Percentiles rank a stretch among this genome's conserved stretches.
Evolutionary conservation across 768 basidiomycete species (phyloP).

Genomic region (Dentipellis fragilis): DNA sequence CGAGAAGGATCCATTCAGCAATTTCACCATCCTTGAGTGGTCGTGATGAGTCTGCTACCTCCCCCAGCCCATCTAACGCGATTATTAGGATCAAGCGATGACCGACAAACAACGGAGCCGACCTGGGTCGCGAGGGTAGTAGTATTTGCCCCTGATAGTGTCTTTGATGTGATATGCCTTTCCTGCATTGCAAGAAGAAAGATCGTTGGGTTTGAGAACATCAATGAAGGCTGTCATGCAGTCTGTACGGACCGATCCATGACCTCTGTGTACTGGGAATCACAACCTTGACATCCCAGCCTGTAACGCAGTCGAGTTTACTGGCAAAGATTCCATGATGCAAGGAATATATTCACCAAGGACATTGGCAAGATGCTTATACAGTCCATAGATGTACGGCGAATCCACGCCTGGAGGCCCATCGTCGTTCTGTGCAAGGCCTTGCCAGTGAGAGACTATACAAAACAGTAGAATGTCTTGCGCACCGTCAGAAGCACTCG

Average conservation of each 20-base stretch:
- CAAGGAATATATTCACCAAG: conserved; percentile 38
- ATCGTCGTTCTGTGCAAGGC: conserved; percentile 59
- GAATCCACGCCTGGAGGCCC: conserved; percentile 68
- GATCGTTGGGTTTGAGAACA: neutral
- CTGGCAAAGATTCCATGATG: neutral
- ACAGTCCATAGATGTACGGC: conserved; percentile 68
- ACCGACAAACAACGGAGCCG: conserved; percentile 1
- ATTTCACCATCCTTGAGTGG: conserved; percentile 68
- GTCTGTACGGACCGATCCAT: conserved; percentile 60
- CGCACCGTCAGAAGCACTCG: too few species aligned
- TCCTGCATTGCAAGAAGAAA: conserved; percentile 30
- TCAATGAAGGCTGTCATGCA: neutral
- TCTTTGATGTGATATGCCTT: conserved; percentile 78
- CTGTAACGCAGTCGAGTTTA: conserved; percentile 23
- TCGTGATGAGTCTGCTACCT: conserved; percentile 49
- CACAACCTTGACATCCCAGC: conserved; percentile 75
- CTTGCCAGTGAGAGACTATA: too few species aligned
- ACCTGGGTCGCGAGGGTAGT: conserved; percentile 61
- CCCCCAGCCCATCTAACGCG: conserved; percentile 53
- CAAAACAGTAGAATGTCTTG: too few species aligned
- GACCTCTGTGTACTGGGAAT: conserved; percentile 76
- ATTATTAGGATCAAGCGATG: neutral
- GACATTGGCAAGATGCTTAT: conserved; percentile 43
- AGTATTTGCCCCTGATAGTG: conserved; percentile 58
- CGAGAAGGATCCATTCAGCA: conserved; percentile 87